phyloP scores from a whole-genome alignment of 495 filamentous ascomycete species.

The Neurospora sp. region DNA sequence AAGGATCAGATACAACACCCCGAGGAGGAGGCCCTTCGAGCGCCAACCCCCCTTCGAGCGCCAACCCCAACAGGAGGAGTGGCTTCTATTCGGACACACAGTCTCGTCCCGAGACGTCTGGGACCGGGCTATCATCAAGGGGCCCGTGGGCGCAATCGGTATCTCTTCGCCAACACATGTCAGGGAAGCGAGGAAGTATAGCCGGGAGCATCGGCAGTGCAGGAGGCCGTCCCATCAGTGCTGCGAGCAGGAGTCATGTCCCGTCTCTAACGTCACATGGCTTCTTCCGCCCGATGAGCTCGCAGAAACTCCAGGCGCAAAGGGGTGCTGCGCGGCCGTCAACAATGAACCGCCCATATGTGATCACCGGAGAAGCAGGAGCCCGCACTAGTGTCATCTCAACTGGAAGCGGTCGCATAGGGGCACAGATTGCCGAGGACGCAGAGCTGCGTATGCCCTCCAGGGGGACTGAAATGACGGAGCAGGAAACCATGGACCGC shows the following conservation, averaged over 20 bases:
- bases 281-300: constrained; percentile 96
- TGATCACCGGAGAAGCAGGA: constrained; percentile 23
- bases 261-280: constrained; percentile 79
- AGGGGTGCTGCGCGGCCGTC: constrained; percentile 44
- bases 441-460: constrained; percentile 50
- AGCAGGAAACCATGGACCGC: constrained; percentile 48
- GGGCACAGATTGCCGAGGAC: constrained; percentile 34
- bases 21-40: constrained; percentile 14
- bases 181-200: constrained; percentile 31
- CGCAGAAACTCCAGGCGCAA: constrained; percentile 87
- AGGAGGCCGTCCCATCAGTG: constrained; percentile 49
- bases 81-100: constrained; percentile 32
- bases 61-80: constrained; percentile 21
- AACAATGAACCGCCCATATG: constrained; percentile 26
- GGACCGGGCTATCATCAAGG: constrained; percentile 41
- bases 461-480: constrained; percentile 70
- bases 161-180: constrained; percentile 33
- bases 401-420: constrained; percentile 30
- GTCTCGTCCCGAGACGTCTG: constrained; percentile 38
- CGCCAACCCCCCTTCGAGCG: neutral
- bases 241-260: constrained; percentile 75
- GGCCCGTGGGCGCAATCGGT: constrained; percentile 39
- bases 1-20: constrained; percentile 26
- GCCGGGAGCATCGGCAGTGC: constrained; percentile 34
- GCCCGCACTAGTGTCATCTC: constrained; percentile 40